Conservation (phyloP, 2,329 filamentous ascomycete species). For the Colletotrichum sp. region DNA sequence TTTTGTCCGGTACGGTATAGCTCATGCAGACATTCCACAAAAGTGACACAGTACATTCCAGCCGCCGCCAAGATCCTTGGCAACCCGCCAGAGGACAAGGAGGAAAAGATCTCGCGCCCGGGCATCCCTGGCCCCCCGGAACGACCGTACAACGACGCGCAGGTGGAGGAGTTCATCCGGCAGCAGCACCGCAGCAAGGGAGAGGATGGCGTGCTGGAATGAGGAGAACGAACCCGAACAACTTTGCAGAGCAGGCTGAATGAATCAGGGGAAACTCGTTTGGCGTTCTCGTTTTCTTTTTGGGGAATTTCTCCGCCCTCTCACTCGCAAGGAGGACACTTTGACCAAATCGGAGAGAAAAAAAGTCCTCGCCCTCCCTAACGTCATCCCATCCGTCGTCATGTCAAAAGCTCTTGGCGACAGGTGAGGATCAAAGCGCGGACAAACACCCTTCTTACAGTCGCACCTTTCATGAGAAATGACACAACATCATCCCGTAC, state of each 20-base stretch:
- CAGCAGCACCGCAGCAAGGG: constrained; percentile 56
- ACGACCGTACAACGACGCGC: constrained; percentile 49
- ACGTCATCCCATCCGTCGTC: background rate
- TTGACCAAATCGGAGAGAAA: background rate
- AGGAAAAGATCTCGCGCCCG: constrained; percentile 20
- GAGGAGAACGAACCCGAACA: background rate
- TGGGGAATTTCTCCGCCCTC: background rate
- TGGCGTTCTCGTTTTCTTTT: background rate
- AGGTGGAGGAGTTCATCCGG: constrained; percentile 58
- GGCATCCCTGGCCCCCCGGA: constrained; percentile 44
- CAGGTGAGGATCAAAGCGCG: background rate
- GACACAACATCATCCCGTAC: background rate
- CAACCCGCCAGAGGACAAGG: constrained; percentile 30
- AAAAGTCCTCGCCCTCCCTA: background rate
- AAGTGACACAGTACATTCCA: constrained; percentile 50
- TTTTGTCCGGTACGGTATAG: background rate
- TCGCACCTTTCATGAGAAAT: background rate
- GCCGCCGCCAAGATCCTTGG: constrained; percentile 46
- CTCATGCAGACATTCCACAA: constrained; percentile 8
- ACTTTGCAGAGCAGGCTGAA: background rate
- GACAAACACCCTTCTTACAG: background rate
- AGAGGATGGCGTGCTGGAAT: constrained; percentile 29
- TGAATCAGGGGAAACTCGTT: background rate
- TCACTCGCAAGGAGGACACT: background rate
- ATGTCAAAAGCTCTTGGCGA: constrained; percentile 3